Conservation (phyloP, 73 alveolate species). For the Stentor coeruleus region DNA sequence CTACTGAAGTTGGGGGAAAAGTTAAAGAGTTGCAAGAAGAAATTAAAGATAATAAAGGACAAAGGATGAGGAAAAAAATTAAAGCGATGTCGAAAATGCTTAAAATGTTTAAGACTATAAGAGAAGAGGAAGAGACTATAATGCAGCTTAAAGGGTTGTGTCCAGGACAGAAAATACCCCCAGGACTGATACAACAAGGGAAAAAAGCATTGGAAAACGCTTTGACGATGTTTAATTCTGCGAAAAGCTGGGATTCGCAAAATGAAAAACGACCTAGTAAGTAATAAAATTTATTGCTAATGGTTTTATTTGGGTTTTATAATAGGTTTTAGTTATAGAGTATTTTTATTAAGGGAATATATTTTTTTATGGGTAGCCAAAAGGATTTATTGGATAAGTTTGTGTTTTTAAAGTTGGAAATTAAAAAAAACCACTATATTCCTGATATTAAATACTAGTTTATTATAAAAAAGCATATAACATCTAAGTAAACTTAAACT, state of each 20-base stretch:
- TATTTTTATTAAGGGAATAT: no score
- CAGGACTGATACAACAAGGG: constrained; percentile 75
- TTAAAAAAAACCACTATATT: no score
- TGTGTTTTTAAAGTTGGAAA: no score
- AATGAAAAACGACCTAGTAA: constrained; percentile 66
- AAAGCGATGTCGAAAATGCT: constrained; percentile 43
- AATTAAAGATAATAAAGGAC: background rate
- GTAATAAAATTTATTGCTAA: no score
- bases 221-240: constrained; percentile 48
- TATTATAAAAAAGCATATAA: no score
- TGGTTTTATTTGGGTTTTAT: no score
- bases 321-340: no score
- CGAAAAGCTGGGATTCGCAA: constrained; percentile 48
- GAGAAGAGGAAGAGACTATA: constrained; percentile 79
- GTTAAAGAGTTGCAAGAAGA: constrained; percentile 15
- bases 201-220: constrained; percentile 76
- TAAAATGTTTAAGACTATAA: constrained; percentile 66
- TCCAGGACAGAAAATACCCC: constrained; percentile 81
- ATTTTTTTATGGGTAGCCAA: no score
- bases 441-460: no score
- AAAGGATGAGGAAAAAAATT: constrained; percentile 31
- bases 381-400: no score
- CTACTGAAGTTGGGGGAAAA: constrained; percentile 38
- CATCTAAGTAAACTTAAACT: no score
- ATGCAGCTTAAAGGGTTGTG: constrained; percentile 79